Evolutionary conservation across 768 basidiomycete species (phyloP).

Genomic region (Boletus rex-veris): DNA sequence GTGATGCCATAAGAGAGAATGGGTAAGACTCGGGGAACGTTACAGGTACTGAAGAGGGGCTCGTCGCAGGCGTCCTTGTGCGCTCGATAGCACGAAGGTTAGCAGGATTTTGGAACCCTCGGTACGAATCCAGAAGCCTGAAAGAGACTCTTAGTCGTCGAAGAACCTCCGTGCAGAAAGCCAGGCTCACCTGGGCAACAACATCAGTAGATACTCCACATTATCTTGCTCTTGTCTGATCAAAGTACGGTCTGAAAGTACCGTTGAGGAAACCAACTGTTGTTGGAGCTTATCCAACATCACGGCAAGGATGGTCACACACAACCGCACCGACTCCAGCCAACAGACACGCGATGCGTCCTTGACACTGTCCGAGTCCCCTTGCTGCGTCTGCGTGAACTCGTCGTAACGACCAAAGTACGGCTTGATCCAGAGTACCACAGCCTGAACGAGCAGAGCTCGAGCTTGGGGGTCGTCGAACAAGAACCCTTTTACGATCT

Average conservation of each 20-base stretch:
- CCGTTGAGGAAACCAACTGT: constrained; percentile 63
- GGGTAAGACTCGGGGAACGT: constrained; percentile 95
- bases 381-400: constrained; percentile 55
- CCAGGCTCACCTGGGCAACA: constrained; percentile 72
- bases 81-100: constrained; percentile 70
- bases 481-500: constrained; percentile 83
- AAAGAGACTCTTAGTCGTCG: constrained; percentile 6
- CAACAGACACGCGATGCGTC: constrained; percentile 81
- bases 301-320: constrained; percentile 82
- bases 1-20: constrained; percentile 71
- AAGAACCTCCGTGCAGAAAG: neutral
- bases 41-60: constrained; percentile 60
- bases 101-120: constrained; percentile 69
- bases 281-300: constrained; percentile 90
- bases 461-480: constrained; percentile 83
- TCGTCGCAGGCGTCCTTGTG: constrained; percentile 55
- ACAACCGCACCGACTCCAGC: constrained; percentile 88
- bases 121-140: constrained; percentile 85
- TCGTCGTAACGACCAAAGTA: constrained; percentile 93
- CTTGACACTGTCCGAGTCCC: constrained; percentile 61
- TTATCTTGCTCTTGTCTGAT: constrained; percentile 87
- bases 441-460: constrained; percentile 75
- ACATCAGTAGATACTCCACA: constrained; percentile 76
- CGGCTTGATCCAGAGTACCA: constrained; percentile 93
- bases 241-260: constrained; percentile 56